Evolutionary conservation across 768 basidiomycete species (phyloP), one percentile per base, ranked within the genome.

Genomic region (Lactifluus subvellereus): DNA sequence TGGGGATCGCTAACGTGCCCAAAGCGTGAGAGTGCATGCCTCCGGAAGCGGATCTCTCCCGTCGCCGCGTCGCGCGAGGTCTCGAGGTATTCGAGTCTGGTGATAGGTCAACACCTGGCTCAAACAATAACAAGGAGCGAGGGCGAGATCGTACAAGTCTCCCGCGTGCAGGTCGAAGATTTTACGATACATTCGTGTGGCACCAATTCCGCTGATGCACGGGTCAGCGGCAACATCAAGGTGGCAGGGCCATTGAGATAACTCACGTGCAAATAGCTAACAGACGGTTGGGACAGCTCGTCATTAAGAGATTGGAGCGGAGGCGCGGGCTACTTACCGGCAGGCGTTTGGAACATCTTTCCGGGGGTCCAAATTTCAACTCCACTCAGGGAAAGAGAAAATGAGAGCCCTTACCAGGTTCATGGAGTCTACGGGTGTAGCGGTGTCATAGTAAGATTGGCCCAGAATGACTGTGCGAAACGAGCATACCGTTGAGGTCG

Each of bases 31-130:
- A 64, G 62, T 18, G 64, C 51, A 42, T 58, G 60, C 9, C 60
- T 51, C n/a, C 60, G 54, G n/a, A 62, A 65, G 9, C 60, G 51
- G 47, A 65, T 61, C 40, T 61, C 60, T 27, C 64, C 60, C 37
- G 64, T 58, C 22, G 35, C 32, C n/a, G 42, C 43, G 45, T 65
- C 53, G n/a, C 37, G 51, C 20, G 61, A 61, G 43, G 55, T 54
- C 20, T 66, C 56, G 42, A 62, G 55, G 16, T 65, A 65, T 57
- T 65, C 64, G 33, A 62, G 55, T 38, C 64, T 66, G 37, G 42
- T 30, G 7, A 22, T 14, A 11, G n/a, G 8, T 37, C n/a, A 35
- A 6, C 43, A 1, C 11, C 5, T 13, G 13, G 10, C 10, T 9
- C 13, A 7, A 38, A 18, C 27, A 27, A 27, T 1, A 38, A 9